Conservation (phyloP, 2,329 filamentous ascomycete species). For the Myriosclerotinia scirpicola region DNA sequence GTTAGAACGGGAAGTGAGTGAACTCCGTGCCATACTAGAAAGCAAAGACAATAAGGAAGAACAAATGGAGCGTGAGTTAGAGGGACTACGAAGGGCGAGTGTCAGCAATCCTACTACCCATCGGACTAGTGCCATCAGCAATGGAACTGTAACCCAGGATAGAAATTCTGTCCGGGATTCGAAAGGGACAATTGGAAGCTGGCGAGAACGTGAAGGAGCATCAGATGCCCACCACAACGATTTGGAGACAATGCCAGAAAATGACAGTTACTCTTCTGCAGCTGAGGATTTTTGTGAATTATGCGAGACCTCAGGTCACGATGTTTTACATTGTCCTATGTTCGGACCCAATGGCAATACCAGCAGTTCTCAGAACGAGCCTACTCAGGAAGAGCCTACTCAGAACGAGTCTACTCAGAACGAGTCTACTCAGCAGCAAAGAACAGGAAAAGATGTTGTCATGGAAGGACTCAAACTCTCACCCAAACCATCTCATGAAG, state of each 20-base stretch:
- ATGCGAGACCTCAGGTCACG: conserved; percentile 87
- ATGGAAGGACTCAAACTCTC: conserved; percentile 46
- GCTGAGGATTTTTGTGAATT: conserved; percentile 81
- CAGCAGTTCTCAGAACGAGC: conserved; percentile 20
- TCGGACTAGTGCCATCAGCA: conserved; percentile 54
- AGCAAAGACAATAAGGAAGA: conserved; percentile 74
- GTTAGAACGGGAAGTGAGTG: conserved; percentile 76
- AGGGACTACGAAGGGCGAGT: conserved; percentile 56
- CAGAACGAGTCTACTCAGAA: conserved; percentile 9
- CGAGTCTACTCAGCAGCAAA: conserved; percentile 28
- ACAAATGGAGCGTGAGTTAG: conserved; percentile 81
- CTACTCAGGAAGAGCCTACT: background rate
- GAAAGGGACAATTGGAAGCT: conserved; percentile 62
- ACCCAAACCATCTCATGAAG: conserved; percentile 43
- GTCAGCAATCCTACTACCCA: conserved; percentile 43
- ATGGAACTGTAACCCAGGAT: conserved; percentile 44
- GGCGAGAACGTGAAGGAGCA: conserved; percentile 48
- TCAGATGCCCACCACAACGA: conserved; percentile 48
- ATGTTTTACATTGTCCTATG: conserved; percentile 93
- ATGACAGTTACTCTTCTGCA: conserved; percentile 65
- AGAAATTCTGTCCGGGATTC: conserved; percentile 64
- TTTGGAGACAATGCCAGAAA: conserved; percentile 69
- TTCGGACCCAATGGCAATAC: conserved; percentile 47
- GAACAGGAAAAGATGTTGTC: conserved; percentile 43
- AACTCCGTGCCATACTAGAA: conserved; percentile 72